Evolutionary conservation across 441 rosid genomes (phyloP), one percentile per base, ranked within the genome.

Genomic region (Raphanus hybrid): DNA sequence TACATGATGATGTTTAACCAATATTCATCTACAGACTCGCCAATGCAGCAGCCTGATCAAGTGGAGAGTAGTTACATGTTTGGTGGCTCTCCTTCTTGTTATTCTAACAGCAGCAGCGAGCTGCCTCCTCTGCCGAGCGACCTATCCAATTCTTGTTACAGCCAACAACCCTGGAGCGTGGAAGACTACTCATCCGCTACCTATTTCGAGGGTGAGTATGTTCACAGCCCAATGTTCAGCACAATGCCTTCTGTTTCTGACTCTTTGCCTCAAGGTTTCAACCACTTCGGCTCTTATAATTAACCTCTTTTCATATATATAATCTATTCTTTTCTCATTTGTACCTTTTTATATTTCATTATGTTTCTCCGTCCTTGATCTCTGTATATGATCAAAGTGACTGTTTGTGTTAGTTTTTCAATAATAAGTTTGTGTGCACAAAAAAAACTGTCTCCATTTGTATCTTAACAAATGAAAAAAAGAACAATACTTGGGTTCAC

Each of bases 161-260:
- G 14, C 70, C 71, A 63, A 0, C 52, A 59, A 39, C 8, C 74
- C 1, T 62, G 84, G 14, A 79, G 27, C 37, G 75, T 58, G 10
- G 64, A 64, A 62, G 83, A 34, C 76, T 82, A 16, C 85, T 77
- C 35, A 77, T 71, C 5, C 59, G 72, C 4, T 76, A 67, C 12
- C 32, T 71, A 87, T 82, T 61, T 78, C 85, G 3, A 76, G 75
- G 32, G 86, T 68, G 82, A 86, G 67, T 92, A 90, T 16, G 90
- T 89, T 34, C 94, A 92, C 52, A 92, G 96, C 67, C 97, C 97
- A 7, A 83, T 90, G 43, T 92, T 92, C 66, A 90, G 96, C 83
- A 87, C 87, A 80, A 92, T 92, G 97, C 97, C 97, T 5, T 82
- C 92, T 5, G 93, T 84, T 57, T 88, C 93, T 5, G 97, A 90